A percentile compares a stretch with the other conserved stretches of the same genome.
phyloP scores from a whole-genome alignment of 2,329 filamentous ascomycete species.

The Talaromyces piceae region DNA sequence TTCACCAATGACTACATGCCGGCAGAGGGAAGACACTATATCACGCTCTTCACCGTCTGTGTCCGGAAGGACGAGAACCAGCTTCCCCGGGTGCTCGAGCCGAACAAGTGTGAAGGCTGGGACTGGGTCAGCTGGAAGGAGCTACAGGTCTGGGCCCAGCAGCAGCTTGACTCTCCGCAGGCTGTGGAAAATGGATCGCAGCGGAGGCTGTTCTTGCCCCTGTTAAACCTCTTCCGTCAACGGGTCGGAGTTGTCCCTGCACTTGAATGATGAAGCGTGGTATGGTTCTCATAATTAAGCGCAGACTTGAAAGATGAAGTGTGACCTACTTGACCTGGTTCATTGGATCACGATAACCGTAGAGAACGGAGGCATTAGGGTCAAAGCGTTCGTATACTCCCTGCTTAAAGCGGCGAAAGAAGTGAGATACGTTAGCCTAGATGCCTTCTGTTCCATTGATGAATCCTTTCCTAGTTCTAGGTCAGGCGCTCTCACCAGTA shows the following conservation, averaged over 20 bases:
- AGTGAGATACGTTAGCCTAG: too few species aligned
- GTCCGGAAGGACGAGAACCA: constrained; percentile 41
- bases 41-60: constrained; percentile 62
- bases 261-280: too few species aligned
- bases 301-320: too few species aligned
- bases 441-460: too few species aligned
- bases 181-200: constrained; percentile 17
- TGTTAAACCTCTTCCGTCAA: constrained; percentile 40
- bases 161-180: constrained; percentile 21
- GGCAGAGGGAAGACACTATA: constrained; percentile 59
- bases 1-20: constrained; percentile 62
- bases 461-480: too few species aligned
- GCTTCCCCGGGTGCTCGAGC: constrained; percentile 49
- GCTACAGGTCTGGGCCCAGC: constrained; percentile 31
- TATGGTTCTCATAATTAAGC: too few species aligned
- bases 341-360: too few species aligned
- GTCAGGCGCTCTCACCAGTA: too few species aligned
- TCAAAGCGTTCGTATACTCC: too few species aligned
- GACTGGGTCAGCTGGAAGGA: constrained; percentile 46
- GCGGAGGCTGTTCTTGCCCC: constrained; percentile 39
- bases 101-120: constrained; percentile 51
- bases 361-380: too few species aligned
- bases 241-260: constrained; percentile 26
- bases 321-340: too few species aligned
- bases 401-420: too few species aligned